Percentiles rank a stretch among this genome's conserved stretches.
Evolutionary conservation across 768 basidiomycete genomes (phyloP).

Genomic region (Kwoniella europaea): DNA sequence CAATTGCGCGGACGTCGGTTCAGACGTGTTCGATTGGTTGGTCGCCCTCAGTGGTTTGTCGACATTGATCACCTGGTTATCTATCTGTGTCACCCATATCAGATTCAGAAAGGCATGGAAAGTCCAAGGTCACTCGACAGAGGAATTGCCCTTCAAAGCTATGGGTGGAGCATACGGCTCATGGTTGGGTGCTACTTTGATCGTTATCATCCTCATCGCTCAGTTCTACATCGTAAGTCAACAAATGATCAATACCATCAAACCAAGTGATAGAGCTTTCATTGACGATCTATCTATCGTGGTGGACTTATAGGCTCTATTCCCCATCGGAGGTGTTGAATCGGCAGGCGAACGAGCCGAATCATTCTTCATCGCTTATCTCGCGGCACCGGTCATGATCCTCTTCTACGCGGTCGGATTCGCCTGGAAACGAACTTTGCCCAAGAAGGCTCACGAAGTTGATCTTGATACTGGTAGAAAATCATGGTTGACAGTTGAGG

Average conservation of each 20-base stretch:
- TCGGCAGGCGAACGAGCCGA: slow-evolving; percentile 31
- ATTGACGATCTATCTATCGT: background rate
- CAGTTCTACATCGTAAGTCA: slow-evolving; percentile 55
- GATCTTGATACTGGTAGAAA: slow-evolving; percentile 58
- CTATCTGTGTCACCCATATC: slow-evolving; percentile 62
- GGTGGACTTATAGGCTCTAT: slow-evolving; percentile 30
- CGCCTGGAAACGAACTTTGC: slow-evolving; percentile 51
- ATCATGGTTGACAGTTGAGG: slow-evolving; percentile 55
- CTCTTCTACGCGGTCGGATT: slow-evolving; percentile 47
- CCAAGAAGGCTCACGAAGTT: slow-evolving; percentile 51
- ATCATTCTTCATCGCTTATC: slow-evolving; percentile 55
- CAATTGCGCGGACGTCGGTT: slow-evolving; percentile 37
- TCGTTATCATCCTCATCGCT: slow-evolving; percentile 62
- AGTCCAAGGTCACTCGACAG: slow-evolving; percentile 63
- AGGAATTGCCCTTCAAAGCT: slow-evolving; percentile 68
- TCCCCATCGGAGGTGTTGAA: slow-evolving; percentile 47
- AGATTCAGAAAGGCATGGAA: slow-evolving; percentile 70
- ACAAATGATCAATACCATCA: background rate
- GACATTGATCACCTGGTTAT: slow-evolving; percentile 71
- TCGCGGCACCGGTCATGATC: slow-evolving; percentile 52
- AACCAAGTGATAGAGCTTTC: background rate
- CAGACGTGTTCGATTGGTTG: slow-evolving; percentile 59
- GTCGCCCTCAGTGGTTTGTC: slow-evolving; percentile 71
- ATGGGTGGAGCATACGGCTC: slow-evolving; percentile 59
- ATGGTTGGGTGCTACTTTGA: slow-evolving; percentile 63